A percentile compares a stretch with the other conserved stretches of the same genome.
phyloP scores from a whole-genome alignment of 2,329 filamentous ascomycete species.

The Pseudogymnoascus sp. region DNA sequence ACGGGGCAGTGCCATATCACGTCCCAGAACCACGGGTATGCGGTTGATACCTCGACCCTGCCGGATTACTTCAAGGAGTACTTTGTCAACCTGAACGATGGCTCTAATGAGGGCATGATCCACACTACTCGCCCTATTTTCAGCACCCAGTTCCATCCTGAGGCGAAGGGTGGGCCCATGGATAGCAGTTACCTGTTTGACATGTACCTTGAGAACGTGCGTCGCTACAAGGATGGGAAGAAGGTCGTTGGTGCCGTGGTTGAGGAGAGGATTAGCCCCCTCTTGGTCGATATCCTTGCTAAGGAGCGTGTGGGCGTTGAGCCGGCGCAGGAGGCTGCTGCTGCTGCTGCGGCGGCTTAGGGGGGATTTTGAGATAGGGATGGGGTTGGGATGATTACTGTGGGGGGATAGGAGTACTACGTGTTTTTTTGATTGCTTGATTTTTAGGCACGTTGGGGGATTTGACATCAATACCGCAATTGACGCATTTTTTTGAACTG shows the following conservation, averaged over 20 bases:
- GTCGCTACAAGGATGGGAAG: constrained; percentile 80
- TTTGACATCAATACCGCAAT: neutral
- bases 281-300: constrained; percentile 82
- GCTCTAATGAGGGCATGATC: constrained; percentile 95
- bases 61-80: constrained; percentile 90
- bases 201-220: constrained; percentile 85
- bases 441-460: neutral
- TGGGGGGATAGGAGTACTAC: neutral
- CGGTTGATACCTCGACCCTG: constrained; percentile 77
- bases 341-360: constrained; percentile 15
- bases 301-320: constrained; percentile 88
- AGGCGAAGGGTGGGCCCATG: constrained; percentile 93
- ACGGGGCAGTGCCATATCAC: constrained; percentile 98
- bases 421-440: neutral
- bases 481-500: neutral
- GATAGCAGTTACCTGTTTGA: constrained; percentile 96
- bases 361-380: neutral
- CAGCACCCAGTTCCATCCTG: constrained; percentile 96
- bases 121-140: constrained; percentile 96
- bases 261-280: constrained; percentile 78
- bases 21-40: constrained; percentile 96
- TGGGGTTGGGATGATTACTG: neutral
- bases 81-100: constrained; percentile 97
- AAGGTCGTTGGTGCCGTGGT: constrained; percentile 59
- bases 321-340: constrained; percentile 22